Evolutionary conservation across 2,329 filamentous ascomycete species (phyloP), one percentile per base, ranked within the genome.

Genomic region (Aspergillus candidus): DNA sequence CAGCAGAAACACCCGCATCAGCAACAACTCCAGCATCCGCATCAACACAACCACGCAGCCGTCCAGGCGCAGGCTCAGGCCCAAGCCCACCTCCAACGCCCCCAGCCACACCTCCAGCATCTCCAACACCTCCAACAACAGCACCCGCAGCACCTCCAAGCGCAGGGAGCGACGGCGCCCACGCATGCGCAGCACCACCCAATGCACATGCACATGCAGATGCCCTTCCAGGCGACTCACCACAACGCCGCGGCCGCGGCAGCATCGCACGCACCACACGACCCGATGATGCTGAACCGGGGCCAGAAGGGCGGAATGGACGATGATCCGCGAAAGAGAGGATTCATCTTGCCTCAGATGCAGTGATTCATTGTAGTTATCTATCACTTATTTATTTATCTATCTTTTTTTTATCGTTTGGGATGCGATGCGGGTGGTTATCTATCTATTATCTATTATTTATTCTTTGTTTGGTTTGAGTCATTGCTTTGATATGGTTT

Each of bases 251-350:
- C 6, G 11, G 13, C 37, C 7, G 11, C 37, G 32, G 14, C 37
- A n/a, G 5, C 37, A 32, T 30, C 37, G 27, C 37, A 39, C 37
- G 13, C 29, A 8, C 22, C 37, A 11, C 11, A 18, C 4, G 51
- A 52, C 8, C 40, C 51, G 11, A 50, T 55, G 53, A 35, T 38
- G 13, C 34, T 55, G 43, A 54, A 54, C 32, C 50, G 48, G 18
- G 35, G 42, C 8, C 53, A 55, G 33, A 55, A 55, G 43, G 51
- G 53, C 14, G 41, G 46, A 2, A 39, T 52, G 12, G 51, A 52
- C 27, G 52, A 55, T 11, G 53, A 55, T 27, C 53, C 53, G 3
- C 51, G 53, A 22, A 55, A 55, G 33, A 49, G 53, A 17, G 50
- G 51, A 18, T 55, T 49, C 31, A 46, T 55, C 10, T 51, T 55